Conservation (phyloP, 345 rosid species). For the Jatropha curcas region DNA sequence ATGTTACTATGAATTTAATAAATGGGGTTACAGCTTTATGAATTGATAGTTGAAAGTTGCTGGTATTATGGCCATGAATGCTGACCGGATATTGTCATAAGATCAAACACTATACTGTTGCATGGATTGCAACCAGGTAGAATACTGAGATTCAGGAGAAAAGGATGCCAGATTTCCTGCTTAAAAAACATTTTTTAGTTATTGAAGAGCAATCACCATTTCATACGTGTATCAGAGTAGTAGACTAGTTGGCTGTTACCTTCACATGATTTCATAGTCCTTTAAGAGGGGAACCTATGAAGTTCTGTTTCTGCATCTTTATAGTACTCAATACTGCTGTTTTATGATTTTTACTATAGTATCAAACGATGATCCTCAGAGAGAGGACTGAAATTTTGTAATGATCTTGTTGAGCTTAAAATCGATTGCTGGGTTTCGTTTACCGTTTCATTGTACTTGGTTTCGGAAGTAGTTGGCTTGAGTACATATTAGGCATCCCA, state of each 20-base stretch:
- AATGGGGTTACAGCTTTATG: conserved; percentile 31
- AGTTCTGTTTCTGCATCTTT: background rate
- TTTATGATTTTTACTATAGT: background rate
- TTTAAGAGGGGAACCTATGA: background rate
- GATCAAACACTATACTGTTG: background rate
- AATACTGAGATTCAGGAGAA: background rate
- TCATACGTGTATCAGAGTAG: background rate
- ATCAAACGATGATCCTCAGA: background rate
- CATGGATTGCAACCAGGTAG: background rate
- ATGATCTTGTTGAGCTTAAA: background rate
- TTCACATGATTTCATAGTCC: no score
- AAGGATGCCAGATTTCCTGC: conserved; percentile 1
- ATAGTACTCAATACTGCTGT: background rate
- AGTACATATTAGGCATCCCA: background rate
- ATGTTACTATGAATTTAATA: conserved; percentile 37
- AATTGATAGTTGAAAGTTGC: conserved; percentile 10
- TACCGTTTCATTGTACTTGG: background rate
- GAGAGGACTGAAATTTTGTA: conserved; percentile 17
- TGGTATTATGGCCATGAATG: background rate
- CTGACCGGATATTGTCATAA: background rate
- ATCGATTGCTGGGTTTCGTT: background rate
- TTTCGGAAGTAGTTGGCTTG: background rate
- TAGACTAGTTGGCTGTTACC: no score
- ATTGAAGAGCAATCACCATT: background rate
- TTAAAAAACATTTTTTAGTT: background rate